These are phyloP conservation scores for Lactarius evosmus DNA, from an alignment of 768 basidiomycete species.

Conservation along the genomic window DNA sequence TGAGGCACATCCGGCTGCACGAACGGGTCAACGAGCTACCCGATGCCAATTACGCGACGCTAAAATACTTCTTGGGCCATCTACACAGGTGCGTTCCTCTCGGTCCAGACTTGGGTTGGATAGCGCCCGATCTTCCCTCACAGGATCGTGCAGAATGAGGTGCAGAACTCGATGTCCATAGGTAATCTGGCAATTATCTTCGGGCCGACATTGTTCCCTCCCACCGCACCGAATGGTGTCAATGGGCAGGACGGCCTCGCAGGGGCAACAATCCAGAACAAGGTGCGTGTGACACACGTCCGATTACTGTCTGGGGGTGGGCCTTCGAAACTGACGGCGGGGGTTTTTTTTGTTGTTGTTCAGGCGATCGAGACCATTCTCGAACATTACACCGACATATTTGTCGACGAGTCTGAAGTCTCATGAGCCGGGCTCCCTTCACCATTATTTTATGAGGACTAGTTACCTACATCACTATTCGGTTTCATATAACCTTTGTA, in stretches of 20 bases:
- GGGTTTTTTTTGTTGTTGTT: neutral
- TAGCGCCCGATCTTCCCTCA: neutral
- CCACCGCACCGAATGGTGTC: slow-evolving; percentile 43
- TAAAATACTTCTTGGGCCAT: slow-evolving; percentile 95
- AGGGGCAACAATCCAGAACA: slow-evolving; percentile 70
- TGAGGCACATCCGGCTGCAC: slow-evolving; percentile 93
- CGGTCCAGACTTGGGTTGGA: neutral
- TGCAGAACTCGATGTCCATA: slow-evolving; percentile 86
- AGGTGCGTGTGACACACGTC: slow-evolving; percentile 39
- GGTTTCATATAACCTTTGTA: slow-evolving; percentile 21
- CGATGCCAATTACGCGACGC: slow-evolving; percentile 96
- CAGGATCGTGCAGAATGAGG: slow-evolving; percentile 73
- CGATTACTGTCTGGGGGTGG: neutral
- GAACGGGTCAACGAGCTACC: slow-evolving; percentile 97
- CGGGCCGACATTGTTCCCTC: slow-evolving; percentile 95
- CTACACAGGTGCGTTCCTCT: slow-evolving; percentile 65
- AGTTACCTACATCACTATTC: slow-evolving; percentile 26
- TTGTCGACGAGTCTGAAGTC: slow-evolving; percentile 79
- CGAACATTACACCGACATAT: slow-evolving; percentile 92
- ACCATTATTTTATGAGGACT: slow-evolving; percentile 25
- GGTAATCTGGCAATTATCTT: slow-evolving; percentile 96
- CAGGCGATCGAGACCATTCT: slow-evolving; percentile 96
- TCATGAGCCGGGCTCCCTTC: slow-evolving; percentile 31
- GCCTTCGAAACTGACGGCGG: neutral
- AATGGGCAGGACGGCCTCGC: slow-evolving; percentile 51